phyloP scores from a whole-genome alignment of 805 yeast species.

The Kazachstania psychrophila region DNA sequence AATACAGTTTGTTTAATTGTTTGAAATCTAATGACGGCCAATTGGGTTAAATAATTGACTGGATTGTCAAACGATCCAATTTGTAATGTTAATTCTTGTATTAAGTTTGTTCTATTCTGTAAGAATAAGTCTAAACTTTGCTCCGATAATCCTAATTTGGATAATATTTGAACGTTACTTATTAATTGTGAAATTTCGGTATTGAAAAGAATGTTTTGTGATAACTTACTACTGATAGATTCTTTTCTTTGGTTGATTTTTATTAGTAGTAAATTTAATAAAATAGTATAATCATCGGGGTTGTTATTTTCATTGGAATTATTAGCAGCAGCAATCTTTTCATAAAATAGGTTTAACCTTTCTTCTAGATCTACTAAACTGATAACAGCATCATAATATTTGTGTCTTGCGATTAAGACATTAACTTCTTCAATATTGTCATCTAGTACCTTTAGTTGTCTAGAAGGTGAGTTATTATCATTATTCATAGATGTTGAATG shows the following conservation, averaged over 20 bases:
- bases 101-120: constrained; percentile 38
- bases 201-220: constrained; percentile 27
- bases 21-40: constrained; percentile 55
- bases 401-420: constrained; percentile 52
- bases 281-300: constrained; percentile 7
- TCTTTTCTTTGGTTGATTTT: constrained; percentile 29
- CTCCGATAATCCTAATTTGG: constrained; percentile 35
- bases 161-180: constrained; percentile 26
- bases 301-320: constrained; percentile 9
- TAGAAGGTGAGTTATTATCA: constrained; percentile 36
- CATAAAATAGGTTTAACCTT: constrained; percentile 12
- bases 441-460: constrained; percentile 45
- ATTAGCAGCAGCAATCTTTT: constrained; percentile 19
- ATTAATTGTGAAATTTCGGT: constrained; percentile 24
- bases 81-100: constrained; percentile 39
- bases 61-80: constrained; percentile 41
- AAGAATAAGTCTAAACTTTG: constrained; percentile 43
- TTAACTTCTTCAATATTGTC: constrained; percentile 62
- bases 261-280: constrained; percentile 28
- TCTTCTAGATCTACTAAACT: constrained; percentile 29
- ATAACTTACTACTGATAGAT: constrained; percentile 27
- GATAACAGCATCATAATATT: constrained; percentile 38
- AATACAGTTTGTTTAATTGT: constrained; percentile 48
- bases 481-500: constrained; percentile 50
- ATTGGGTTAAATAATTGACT: constrained; percentile 54